Evolutionary conservation across 2,329 filamentous ascomycete genomes (phyloP), one percentile per base, ranked within the genome.

Genomic region (Ophiosphaerella korrae): DNA sequence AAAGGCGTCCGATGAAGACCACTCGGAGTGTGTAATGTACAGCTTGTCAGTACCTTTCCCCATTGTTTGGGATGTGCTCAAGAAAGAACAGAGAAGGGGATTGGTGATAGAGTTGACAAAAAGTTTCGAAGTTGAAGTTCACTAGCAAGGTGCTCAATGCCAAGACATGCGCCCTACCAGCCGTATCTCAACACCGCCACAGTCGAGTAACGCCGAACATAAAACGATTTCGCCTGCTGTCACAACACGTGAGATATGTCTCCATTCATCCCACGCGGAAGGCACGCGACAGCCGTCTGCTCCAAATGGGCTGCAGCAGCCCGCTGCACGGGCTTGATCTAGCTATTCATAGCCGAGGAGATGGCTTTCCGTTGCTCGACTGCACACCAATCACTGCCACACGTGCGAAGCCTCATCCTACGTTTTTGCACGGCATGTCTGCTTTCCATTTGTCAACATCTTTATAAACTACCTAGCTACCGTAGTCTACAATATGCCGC

Each of bases 1-100:
- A 76, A 90, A 97, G 52, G 90, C 87, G 74, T 97, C 92, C 41
- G 88, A 86, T 5, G 92, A 96, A 7, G 91, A 88, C 94, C 94
- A 99, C 81, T 99, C 94, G 35, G 90, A 95, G 78, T 99, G 95
- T 48, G 94, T 99, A 69, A 99, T 99, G 62, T 75, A 77, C 42
- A 76, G 73, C 46, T 76, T 76, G 60, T 76, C 74, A 7, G 74
- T 76, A 26, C 67, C 67, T 60, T 73, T 74, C 7, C 72, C 72
- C 72, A 74, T 74, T 29, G n/a, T 55, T 45, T 36, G 9, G 36
- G 32, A 33, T 14, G 35, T 35, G 37, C 14, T 23, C 3, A 26
- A 11, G 26, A 16, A 35, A 14, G 12, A 16, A 29, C 24, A 13
- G 40, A 44, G 42, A 24, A 23, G 29, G 35, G 2, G 39, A 32